phyloP scores from a whole-genome alignment of 1,284 basidiomycete genomes.

The Phellopilus nigrolimitatus region DNA sequence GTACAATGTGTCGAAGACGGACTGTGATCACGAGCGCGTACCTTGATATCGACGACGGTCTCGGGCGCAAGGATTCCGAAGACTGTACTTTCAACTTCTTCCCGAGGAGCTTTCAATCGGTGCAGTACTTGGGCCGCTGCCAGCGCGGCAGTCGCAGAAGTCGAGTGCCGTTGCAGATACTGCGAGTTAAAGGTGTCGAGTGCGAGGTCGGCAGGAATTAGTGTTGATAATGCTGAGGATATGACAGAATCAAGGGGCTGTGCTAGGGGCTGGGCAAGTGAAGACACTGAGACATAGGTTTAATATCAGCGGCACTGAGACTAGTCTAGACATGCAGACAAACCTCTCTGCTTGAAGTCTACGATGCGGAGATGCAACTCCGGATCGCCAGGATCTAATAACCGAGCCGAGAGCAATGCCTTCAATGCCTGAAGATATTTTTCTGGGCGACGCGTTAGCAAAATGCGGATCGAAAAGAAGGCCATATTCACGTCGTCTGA shows the following conservation, averaged over 20 bases:
- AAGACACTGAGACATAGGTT: slow-evolving; percentile 33
- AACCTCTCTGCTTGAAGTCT: slow-evolving; percentile 57
- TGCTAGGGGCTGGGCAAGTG: slow-evolving; percentile 37
- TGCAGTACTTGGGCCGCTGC: slow-evolving; percentile 53
- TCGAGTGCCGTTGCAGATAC: slow-evolving; percentile 61
- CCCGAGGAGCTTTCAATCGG: slow-evolving; percentile 41
- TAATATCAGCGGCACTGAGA: slow-evolving; percentile 12
- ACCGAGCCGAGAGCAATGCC: slow-evolving; percentile 59
- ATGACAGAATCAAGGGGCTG: slow-evolving; percentile 43
- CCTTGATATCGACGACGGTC: slow-evolving; percentile 46
- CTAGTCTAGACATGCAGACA: slow-evolving; percentile 24
- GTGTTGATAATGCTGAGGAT: slow-evolving; percentile 38
- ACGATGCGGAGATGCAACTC: slow-evolving; percentile 70
- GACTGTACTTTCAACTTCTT: slow-evolving; percentile 56
- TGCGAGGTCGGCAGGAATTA: slow-evolving; percentile 56
- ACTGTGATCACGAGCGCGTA: background rate
- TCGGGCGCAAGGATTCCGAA: slow-evolving; percentile 48
- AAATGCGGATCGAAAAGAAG: background rate
- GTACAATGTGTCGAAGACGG: background rate
- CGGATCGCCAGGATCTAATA: slow-evolving; percentile 55
- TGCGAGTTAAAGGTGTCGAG: slow-evolving; percentile 68
- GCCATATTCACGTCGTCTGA: slow-evolving; percentile 61
- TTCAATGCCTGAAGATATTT: slow-evolving; percentile 77
- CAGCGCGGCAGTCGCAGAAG: slow-evolving; percentile 49
- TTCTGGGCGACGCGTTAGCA: slow-evolving; percentile 38